Evolutionary conservation across 495 filamentous ascomycete species (phyloP), one percentile per base, ranked within the genome.

Genomic region (Neurospora africana): DNA sequence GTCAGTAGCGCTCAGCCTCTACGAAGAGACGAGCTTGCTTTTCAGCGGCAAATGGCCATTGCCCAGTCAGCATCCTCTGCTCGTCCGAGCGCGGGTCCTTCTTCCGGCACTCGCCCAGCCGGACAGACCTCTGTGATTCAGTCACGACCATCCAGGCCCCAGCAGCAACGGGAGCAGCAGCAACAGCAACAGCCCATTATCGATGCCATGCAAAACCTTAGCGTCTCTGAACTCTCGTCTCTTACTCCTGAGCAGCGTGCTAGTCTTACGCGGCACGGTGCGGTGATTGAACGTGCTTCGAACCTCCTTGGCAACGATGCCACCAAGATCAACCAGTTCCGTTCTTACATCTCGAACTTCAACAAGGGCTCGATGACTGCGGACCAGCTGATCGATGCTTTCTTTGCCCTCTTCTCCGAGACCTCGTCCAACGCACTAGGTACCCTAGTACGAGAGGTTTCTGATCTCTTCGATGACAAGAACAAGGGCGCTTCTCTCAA

Each of bases 1-100:
- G 82, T 85, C 9, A 93, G 92, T 37, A 92, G 91, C 47, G 93
- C 92, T 0, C 93, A 95, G 72, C 92, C 94, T 11, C 79, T 98
- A 80, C 84, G 90, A 73, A 83, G 95, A 81, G 95, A 94, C 74
- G 92, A 99, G 79, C 82, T 97, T 36, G 96, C 96, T 39, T 97
- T 94, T 78, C 94, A 98, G 76, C 86, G 96, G 58, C 93, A 97
- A 73, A 90, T 97, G 87, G 95, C 93, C 4, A 91, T 99, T 47
- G 13, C 53, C 15, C 53, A 61, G 53, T 33, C 53, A 27, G 15
- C 53, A 33, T 33, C 53, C 27, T 7, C 53, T 61, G 53, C 7
- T 86, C 92, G 4, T 87, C 11, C 87, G 93, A 35, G 93, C 88
- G 94, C 27, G 92, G 92, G 3, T 90, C 92, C 78, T 84, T 97